phyloP scores from a whole-genome alignment of 2,329 filamentous ascomycete species.

The Boeremia exigua region DNA sequence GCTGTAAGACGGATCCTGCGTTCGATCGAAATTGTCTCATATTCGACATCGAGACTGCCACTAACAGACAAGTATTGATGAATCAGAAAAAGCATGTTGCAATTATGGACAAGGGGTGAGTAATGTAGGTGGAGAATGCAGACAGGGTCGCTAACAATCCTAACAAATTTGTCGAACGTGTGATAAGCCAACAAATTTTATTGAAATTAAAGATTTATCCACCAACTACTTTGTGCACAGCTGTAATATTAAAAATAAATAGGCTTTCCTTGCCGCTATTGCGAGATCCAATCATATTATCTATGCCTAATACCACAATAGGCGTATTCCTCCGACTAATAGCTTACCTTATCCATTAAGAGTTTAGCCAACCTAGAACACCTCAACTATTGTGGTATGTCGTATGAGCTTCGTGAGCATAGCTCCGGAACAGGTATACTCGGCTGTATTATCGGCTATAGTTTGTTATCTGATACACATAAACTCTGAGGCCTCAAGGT shows the following conservation, averaged over 20 bases:
- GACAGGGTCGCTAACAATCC: no score
- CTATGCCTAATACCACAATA: neutral
- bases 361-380: neutral
- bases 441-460: no score
- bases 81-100: neutral
- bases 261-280: neutral
- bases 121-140: no score
- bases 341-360: neutral
- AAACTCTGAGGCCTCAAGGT: neutral
- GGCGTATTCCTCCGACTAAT: neutral
- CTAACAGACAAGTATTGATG: neutral
- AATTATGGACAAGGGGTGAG: neutral
- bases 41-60: neutral
- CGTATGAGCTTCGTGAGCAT: no score
- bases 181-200: no score
- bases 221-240: no score
- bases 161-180: no score
- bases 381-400: no score
- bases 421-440: neutral
- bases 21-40: neutral
- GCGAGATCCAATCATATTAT: no score
- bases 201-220: no score
- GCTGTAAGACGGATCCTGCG: neutral
- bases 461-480: neutral
- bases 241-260: no score